phyloP scores from a whole-genome alignment of 768 basidiomycete genomes.

The Naganishia vaughanmartiniae region DNA sequence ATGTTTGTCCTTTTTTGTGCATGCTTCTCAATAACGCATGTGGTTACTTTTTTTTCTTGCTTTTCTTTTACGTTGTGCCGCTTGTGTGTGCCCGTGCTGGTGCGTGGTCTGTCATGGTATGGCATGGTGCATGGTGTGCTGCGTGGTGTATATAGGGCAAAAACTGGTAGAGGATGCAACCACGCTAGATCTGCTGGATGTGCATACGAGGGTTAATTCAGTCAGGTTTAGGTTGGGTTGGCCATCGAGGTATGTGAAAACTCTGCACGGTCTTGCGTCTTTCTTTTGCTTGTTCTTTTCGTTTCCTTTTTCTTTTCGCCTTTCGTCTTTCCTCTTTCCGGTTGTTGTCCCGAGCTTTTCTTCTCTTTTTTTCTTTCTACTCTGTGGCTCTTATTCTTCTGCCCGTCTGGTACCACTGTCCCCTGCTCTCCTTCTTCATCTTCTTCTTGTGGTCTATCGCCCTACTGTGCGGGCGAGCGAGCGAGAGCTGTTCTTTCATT shows the following conservation, averaged over 20 bases:
- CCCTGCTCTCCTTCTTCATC: no score
- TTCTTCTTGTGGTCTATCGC: no score
- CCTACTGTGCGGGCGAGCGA: no score
- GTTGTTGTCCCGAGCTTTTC: neutral
- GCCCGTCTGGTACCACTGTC: no score
- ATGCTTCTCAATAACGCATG: no score
- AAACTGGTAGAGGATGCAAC: constrained; percentile 83
- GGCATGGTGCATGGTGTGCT: neutral
- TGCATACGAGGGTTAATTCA: constrained; percentile 76
- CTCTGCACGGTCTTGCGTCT: neutral
- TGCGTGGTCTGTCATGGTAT: no score
- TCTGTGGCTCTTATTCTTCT: neutral
- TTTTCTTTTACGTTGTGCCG: neutral
- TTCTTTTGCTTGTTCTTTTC: neutral
- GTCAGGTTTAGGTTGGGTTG: constrained; percentile 91
- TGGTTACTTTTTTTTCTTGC: no score
- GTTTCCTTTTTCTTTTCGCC: neutral
- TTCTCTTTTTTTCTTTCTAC: neutral
- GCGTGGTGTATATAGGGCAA: constrained; percentile 65
- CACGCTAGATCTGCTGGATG: constrained; percentile 80
- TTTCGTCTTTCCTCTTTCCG: neutral
- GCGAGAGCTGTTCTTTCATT: no score
- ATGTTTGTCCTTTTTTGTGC: neutral
- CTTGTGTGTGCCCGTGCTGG: no score
- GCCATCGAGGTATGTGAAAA: constrained; percentile 94